Evolutionary conservation across 257 asterid genomes (phyloP), one percentile per base, ranked within the genome.

Genomic region (Ilex aquifolium): DNA sequence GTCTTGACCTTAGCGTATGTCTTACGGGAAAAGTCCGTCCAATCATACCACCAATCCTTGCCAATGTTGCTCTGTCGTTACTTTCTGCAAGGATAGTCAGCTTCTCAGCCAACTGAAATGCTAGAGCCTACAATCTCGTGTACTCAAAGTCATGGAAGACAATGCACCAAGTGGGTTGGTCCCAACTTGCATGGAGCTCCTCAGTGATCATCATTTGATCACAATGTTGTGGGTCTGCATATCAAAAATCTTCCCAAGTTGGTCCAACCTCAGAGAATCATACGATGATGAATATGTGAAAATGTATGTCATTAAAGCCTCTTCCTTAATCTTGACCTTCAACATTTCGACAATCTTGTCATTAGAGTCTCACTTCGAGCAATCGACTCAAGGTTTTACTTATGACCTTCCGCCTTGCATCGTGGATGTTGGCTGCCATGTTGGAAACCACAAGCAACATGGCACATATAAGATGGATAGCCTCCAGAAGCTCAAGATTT

Each of bases 371-470:
- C 8, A 32, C 57, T 9, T 89, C 95, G 4, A 87, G 90, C 73
- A 92, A 61, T 74, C 95, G 75, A 15, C 94, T 77, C 80, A 92
- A 89, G 40, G 75, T 83, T 74, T 84, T 89, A 88, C 99, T 90
- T 60, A 89, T 77, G 59, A 90, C 83, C 84, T 75, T 87, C 46
- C 94, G 95, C 76, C 74, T 89, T 36, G 88, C 92, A 65, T 92
- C 97, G 27, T 83, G 91, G 40, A 69, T 78, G 57, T 90, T 83
- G 62, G 97, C 97, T 57, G 99, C 97, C 95, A 92, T 87, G 83
- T 87, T 87, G 12, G 99, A 97, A 53, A 92, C 99, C 77, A 89
- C 99, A 16, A 92, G 84, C 60, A 92, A 73, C 99, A 92, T 92
- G 31, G 95, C 95, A 68, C 95, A 83, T 27, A 72, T 90, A 67